These are phyloP conservation scores for Kodamaea hsintzibuensis DNA, from an alignment of 805 yeast genomes.

Conservation along the genomic window DNA sequence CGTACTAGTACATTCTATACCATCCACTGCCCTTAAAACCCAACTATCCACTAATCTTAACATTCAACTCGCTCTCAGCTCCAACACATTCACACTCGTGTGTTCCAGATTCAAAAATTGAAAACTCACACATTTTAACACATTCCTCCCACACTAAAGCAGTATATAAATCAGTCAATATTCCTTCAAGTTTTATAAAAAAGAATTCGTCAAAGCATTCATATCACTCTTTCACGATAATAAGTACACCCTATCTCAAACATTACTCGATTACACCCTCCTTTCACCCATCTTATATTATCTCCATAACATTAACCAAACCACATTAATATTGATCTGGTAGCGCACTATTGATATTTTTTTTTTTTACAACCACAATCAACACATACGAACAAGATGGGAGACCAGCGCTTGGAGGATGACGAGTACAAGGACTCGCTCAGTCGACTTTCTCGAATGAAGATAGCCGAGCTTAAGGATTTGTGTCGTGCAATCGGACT, in stretches of 20 bases:
- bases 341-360: background rate
- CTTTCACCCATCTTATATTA: background rate
- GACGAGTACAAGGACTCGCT: constrained; percentile 23
- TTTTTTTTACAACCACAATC: background rate
- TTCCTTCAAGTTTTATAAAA: no score
- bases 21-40: no score
- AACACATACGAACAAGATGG: background rate
- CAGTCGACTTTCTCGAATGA: constrained; percentile 33
- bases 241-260: background rate
- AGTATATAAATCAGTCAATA: background rate
- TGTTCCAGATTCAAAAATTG: no score
- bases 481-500: constrained; percentile 52
- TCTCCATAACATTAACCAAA: background rate
- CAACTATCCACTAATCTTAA: no score
- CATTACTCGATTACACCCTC: background rate
- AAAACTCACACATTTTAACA: no score
- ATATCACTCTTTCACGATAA: no score
- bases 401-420: constrained; percentile 1
- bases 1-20: no score
- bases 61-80: no score
- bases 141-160: no score
- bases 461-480: constrained; percentile 54
- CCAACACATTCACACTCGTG: no score
- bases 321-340: background rate
- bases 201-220: no score